Conservation (phyloP, 176 grass and related monocot species). For the Oryza australiensis region DNA sequence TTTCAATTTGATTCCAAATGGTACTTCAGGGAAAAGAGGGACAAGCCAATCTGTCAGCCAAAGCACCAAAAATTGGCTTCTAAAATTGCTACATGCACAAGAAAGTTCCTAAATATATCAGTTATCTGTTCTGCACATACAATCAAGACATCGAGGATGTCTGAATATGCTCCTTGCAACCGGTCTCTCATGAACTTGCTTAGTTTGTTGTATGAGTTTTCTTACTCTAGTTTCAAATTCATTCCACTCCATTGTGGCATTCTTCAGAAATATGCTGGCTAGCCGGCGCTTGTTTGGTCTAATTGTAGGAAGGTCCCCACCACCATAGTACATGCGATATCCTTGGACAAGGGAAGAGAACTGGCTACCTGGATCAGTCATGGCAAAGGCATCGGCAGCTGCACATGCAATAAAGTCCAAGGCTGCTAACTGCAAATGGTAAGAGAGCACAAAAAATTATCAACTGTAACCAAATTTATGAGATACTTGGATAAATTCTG, state of each 20-base stretch:
- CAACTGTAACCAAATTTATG: conserved; percentile 5
- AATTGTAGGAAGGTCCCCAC: conserved; percentile 73
- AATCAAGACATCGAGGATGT: conserved; percentile 82
- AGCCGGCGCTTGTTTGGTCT: conserved; percentile 85
- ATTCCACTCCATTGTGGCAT: conserved; percentile 89
- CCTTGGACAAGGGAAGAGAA: conserved; percentile 92
- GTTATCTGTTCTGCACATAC: conserved; percentile 86
- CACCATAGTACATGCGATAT: conserved; percentile 96
- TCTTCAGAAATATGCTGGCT: conserved; percentile 85
- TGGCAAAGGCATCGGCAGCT: conserved; percentile 95
- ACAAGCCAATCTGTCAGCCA: conserved; percentile 3
- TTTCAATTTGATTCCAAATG: neutral
- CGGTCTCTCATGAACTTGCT: conserved; percentile 87
- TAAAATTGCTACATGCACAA: conserved; percentile 25
- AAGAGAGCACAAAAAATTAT: conserved; percentile 8
- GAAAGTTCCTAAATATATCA: conserved; percentile 36
- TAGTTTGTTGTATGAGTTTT: conserved; percentile 92
- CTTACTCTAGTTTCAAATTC: conserved; percentile 89
- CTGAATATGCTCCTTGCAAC: conserved; percentile 86
- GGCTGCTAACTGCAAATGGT: conserved; percentile 71
- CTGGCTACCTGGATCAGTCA: conserved; percentile 96
- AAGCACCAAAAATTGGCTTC: conserved; percentile 32
- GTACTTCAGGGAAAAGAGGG: neutral
- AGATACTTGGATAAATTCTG: neutral
- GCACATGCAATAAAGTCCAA: conserved; percentile 94